Conservation (phyloP, 2,329 filamentous ascomycete genomes). For the Rhynchosporium secalis region DNA sequence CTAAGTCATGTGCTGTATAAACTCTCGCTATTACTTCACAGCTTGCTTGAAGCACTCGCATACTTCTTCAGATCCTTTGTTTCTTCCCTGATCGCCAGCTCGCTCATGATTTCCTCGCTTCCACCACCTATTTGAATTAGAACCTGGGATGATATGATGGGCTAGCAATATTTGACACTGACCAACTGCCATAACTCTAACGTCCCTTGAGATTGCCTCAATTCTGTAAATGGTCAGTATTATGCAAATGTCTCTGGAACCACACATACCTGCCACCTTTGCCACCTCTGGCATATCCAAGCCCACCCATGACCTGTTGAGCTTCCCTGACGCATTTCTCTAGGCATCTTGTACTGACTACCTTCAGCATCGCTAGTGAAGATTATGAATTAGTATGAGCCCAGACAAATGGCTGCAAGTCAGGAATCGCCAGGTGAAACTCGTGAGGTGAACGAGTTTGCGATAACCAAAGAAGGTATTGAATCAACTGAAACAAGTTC, state of each 20-base stretch:
- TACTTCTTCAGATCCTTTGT: slow-evolving; percentile 36
- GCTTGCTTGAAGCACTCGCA: slow-evolving; percentile 25
- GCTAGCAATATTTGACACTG: slow-evolving; percentile 17
- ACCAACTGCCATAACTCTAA: slow-evolving; percentile 47
- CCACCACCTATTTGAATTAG: slow-evolving; percentile 35
- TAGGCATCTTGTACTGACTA: slow-evolving; percentile 52
- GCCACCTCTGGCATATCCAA: slow-evolving; percentile 52
- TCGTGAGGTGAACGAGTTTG: neutral
- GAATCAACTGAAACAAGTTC: neutral
- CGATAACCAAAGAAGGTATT: too few species aligned
- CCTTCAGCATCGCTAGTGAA: slow-evolving; percentile 48
- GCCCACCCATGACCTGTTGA: slow-evolving; percentile 55
- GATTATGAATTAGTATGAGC: neutral
- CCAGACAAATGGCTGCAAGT: neutral
- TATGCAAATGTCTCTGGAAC: neutral
- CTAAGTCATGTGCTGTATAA: neutral
- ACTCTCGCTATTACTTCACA: slow-evolving; percentile 11
- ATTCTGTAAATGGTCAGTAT: slow-evolving; percentile 40
- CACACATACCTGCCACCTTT: slow-evolving; percentile 44
- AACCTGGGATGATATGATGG: too few species aligned
- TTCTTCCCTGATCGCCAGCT: slow-evolving; percentile 39
- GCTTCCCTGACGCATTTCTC: slow-evolving; percentile 55
- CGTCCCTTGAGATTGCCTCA: slow-evolving; percentile 54
- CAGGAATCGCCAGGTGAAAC: neutral
- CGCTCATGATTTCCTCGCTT: slow-evolving; percentile 40